A percentile compares a stretch with the other conserved stretches of the same genome.
Conservation (phyloP, 176 grass and related monocot species). For the Oryza rufipogon region DNA sequence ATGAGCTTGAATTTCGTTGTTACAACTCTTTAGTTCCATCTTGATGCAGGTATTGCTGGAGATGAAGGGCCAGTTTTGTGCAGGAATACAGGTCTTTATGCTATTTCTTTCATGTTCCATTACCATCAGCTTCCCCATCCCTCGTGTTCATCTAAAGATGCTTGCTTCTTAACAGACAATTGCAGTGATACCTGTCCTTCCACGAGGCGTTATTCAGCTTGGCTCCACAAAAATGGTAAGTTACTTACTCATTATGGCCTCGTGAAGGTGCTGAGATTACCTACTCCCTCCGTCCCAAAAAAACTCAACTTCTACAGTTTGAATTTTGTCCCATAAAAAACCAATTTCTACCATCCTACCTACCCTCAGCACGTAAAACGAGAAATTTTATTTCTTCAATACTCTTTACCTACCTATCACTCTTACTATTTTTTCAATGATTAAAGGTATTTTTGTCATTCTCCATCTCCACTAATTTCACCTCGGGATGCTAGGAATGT, state of each 20-base stretch:
- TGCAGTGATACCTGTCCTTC: conserved; percentile 53
- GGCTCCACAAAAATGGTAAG: conserved; percentile 52
- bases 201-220: conserved; percentile 52
- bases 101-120: not conserved
- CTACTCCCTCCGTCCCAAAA: no score
- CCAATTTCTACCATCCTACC: no score
- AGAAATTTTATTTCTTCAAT: no score
- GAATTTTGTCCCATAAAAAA: no score
- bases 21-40: not conserved
- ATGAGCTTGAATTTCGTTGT: not conserved
- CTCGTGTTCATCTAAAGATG: conserved; percentile 7
- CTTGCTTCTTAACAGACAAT: conserved; percentile 45
- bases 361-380: no score
- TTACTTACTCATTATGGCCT: not conserved
- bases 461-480: no score
- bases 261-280: not conserved
- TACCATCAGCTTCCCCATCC: conserved; percentile 6
- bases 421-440: no score
- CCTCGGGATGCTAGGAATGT: no score
- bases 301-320: no score
- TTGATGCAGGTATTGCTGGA: conserved; percentile 44
- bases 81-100: conserved; percentile 47
- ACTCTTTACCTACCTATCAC: no score
- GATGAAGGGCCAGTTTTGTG: conserved; percentile 52
- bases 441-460: no score